Conservation (phyloP, 2,329 filamentous ascomycete species). For the Monilinia laxa region DNA sequence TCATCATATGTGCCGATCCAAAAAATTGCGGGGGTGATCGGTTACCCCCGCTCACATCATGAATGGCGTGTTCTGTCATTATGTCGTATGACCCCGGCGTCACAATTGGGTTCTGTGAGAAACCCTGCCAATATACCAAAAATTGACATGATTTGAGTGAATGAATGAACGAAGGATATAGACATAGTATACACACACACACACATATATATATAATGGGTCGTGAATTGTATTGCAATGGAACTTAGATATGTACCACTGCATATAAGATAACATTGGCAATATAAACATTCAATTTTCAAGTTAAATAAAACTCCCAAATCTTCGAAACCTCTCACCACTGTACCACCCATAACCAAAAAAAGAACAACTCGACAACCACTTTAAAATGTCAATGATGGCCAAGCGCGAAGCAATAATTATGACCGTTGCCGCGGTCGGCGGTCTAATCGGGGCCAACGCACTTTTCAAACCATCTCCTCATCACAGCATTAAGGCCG, state of each 20-base stretch:
- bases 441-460: slow-evolving; percentile 21
- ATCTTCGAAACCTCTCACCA: background rate
- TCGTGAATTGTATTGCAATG: no score
- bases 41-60: slow-evolving; percentile 8
- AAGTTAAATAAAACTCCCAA: background rate
- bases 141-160: background rate
- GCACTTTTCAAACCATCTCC: slow-evolving; percentile 7
- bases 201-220: background rate
- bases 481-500: slow-evolving; percentile 16
- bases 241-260: background rate
- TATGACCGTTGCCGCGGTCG: slow-evolving; percentile 13
- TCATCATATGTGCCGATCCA: background rate
- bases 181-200: background rate
- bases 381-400: background rate
- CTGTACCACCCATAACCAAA: background rate
- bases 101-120: background rate
- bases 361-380: background rate
- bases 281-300: background rate
- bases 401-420: slow-evolving; percentile 20
- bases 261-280: background rate
- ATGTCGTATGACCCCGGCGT: slow-evolving; percentile 17
- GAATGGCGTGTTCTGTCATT: slow-evolving; percentile 18
- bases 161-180: no score
- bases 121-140: background rate
- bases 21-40: slow-evolving; percentile 12